phyloP scores from a whole-genome alignment of 306 rosid species.

The Canavalia ensiformis region DNA sequence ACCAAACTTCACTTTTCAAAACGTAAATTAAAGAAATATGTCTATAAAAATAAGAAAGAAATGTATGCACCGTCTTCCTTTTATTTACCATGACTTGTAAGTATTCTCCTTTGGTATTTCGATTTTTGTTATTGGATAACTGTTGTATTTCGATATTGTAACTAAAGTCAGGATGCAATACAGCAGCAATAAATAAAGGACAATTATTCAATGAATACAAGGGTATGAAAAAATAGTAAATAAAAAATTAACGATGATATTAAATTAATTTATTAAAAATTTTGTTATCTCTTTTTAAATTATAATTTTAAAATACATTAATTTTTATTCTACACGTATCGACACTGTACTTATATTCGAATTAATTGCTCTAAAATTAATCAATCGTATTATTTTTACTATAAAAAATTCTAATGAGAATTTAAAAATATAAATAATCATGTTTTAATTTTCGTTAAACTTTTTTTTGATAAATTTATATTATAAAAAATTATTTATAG shows the following conservation, averaged over 20 bases:
- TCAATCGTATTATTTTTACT: background rate
- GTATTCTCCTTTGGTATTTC: background rate
- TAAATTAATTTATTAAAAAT: background rate
- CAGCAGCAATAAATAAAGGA: background rate
- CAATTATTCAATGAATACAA: background rate
- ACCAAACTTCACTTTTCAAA: slow-evolving; percentile 26
- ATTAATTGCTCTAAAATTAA: background rate
- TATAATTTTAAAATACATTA: background rate
- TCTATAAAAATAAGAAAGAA: background rate
- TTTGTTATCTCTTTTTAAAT: background rate
- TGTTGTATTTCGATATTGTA: background rate
- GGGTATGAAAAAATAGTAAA: background rate
- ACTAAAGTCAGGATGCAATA: background rate
- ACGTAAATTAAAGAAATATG: background rate
- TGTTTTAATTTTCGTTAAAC: too few relatives aligned
- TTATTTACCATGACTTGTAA: slow-evolving; percentile 9
- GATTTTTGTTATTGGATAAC: too few relatives aligned
- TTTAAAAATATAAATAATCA: too few relatives aligned
- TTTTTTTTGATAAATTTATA: too few relatives aligned
- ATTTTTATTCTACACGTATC: background rate
- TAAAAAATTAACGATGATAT: background rate
- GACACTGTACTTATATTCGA: background rate
- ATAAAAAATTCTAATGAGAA: too few relatives aligned
- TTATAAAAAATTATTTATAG: too few relatives aligned
- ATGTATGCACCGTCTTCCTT: background rate